Evolutionary conservation across 2,329 filamentous ascomycete genomes (phyloP), one percentile per base, ranked within the genome.

Genomic region (Ophioceras dolichostomum): DNA sequence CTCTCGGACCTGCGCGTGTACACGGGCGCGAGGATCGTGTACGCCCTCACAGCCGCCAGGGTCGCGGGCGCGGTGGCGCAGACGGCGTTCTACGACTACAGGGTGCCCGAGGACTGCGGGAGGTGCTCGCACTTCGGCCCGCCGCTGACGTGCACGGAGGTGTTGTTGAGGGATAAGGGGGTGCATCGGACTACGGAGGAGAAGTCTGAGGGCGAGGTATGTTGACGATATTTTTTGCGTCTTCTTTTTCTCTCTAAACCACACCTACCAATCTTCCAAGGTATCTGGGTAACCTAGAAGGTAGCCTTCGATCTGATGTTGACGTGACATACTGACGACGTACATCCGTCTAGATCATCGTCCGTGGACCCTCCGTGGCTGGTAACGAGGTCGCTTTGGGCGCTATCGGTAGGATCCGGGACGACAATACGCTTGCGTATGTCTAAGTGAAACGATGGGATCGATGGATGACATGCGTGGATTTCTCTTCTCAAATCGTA

Each of bases 1-100:
- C 67, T 96, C 29, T 85, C 83, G 0, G 85, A 95, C 51, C 61
- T 96, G 40, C 77, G 88, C 32, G 71, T 93, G 37, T 84, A 87
- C 56, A 84, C 83, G 2, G 75, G 81, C 20, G 80, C 86, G 2
- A 76, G 86, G 36, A 68, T 95, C 39, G 68, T 93, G 36, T 94
- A 96, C 56, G 88, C 87, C 3, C 67, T 98, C 38, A 83, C 86
- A 14, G 78, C 83, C 1, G 67, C 85, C 18, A 74, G 76, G 42
- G 83, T 96, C n/a, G 89, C 88, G 2, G 91, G 91, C 27, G 81
- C 88, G 1, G 74, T 94, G n/a, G 67, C 81, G 1, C 89, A 96
- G 61, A 94, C 7, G 79, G 84, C 43, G n/a, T 70, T 88, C 28
- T 93, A 84, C 52, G 89, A 96, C 55, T 96, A 96, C 57, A 68